Evolutionary conservation across 1,284 basidiomycete genomes (phyloP), one percentile per base, ranked within the genome.

Genomic region (Cryptococcus sp.): DNA sequence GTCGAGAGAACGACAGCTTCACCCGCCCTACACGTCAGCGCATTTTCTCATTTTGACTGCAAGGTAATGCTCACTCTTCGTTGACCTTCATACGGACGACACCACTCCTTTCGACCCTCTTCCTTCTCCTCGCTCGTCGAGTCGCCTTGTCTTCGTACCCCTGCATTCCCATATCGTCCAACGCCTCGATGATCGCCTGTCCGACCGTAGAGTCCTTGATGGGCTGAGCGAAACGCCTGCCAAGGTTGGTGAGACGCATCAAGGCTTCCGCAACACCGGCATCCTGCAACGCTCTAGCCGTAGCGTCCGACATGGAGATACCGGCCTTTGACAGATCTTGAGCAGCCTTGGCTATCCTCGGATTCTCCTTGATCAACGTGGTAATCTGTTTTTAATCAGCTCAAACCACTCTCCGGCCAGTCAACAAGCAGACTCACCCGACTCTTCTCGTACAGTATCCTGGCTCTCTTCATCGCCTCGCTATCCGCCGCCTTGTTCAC

Each of bases 401-500:
- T 2, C 44, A 37, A 26, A 41, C 12, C 33, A 38, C 5, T 19
- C 31, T n/a, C 9, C 21, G 3, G 1, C 4, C 28, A 34, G 37
- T 3, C 10, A 1, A 18, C 28, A 4, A 42, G 5, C 23, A 12
- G 19, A 80, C 81, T 59, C 69, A 97, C 92, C 74, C 93, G 81
- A 11, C 91, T 88, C 53, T 87, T 83, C 76, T 97, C 94, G 74
- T 97, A 97, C 51, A 88, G 84, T 43, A 87, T 89, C 65, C 81
- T 79, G 12, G 91, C 90, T 61, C 79, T 80, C 77, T 88, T 90
- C 89, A 97, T 87, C n/a, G 93, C 86, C 69, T 94, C 91, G 48
- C 86, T 89, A 70, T 98, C 94, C 75, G 95, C 93, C 45, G 97
- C 76, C 75, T 97, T 97, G 75, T 90, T 88, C 33, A 95, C 94